These are phyloP conservation scores for Kentomonas sorsogonicus DNA, from an alignment of 208 protist genomes.

Conservation along the genomic window DNA sequence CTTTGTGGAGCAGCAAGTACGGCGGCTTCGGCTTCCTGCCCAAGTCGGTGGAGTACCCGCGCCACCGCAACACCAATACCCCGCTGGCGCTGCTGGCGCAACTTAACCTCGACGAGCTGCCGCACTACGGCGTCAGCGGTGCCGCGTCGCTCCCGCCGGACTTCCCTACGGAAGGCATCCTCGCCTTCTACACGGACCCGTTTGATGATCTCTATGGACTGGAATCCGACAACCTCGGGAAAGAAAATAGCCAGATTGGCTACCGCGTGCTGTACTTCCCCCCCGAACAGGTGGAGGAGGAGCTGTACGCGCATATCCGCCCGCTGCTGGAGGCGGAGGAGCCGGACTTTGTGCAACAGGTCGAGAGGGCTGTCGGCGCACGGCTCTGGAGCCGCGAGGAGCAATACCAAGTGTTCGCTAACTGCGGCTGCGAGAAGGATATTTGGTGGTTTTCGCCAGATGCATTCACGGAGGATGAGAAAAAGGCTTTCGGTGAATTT, in stretches of 20 bases:
- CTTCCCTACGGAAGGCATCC: slow-evolving; percentile 11
- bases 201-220: slow-evolving; percentile 19
- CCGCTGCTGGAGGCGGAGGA: background rate
- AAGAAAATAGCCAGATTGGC: slow-evolving; percentile 2
- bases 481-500: too few relatives aligned
- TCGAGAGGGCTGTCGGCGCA: slow-evolving; percentile 1
- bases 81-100: slow-evolving; percentile 20
- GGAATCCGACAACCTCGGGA: too few relatives aligned
- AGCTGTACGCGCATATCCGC: background rate
- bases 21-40: slow-evolving; percentile 24
- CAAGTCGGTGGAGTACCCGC: slow-evolving; percentile 12
- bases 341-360: too few relatives aligned
- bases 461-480: too few relatives aligned
- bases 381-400: slow-evolving; percentile 21
- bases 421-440: too few relatives aligned
- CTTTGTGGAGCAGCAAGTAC: slow-evolving; percentile 21
- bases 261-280: slow-evolving; percentile 22
- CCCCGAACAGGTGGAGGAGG: slow-evolving; percentile 7
- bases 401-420: slow-evolving; percentile 19
- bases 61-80: too few relatives aligned
- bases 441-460: too few relatives aligned
- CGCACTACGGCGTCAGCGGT: too few relatives aligned
- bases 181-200: slow-evolving; percentile 19
- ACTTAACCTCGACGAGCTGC: slow-evolving; percentile 22
- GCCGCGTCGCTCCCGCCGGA: too few relatives aligned